Evolutionary conservation across 352 stramenopile genomes (phyloP), one percentile per base, ranked within the genome.

Genomic region (Phytophthora capsici): DNA sequence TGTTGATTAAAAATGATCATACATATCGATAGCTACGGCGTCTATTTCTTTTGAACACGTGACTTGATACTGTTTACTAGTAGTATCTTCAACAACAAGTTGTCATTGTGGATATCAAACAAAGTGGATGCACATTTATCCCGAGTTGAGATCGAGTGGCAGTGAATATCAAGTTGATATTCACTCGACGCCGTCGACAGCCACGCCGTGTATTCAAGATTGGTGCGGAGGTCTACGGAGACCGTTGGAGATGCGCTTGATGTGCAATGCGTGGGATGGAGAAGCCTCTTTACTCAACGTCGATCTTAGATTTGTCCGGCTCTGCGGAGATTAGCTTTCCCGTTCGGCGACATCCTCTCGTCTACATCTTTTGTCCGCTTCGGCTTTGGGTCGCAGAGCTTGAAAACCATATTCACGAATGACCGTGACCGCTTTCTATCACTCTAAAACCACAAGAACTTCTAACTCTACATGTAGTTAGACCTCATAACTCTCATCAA

Each of bases 191-290:
- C n/a, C 14, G 22, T 57, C 16, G 36, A 43, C 49, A 32, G 14
- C 19, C 30, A 23, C 30, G 30, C 4, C 48, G 25, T 62, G 59
- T 28, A 66, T 59, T 59, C 48, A 66, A 63, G 7, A 38, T 30
- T 19, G 40, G 14, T 22, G 16, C 17, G 40, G 20, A 54, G 60
- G 58, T 54, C 62, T 36, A 10, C 17, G 48, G 22, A 54, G 61
- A 69, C 62, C 62, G 47, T 34, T 5, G 48, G 43, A n/a, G 62
- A 70, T 70, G 62, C 54, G 56, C 40, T 60, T 65, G 62, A 70
- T 70, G 62, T 70, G 62, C 62, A 70, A 70, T 70, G 62, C 47
- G 46, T 69, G 54, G 54, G 52, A 68, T 44, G 20, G 19, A 57
- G 32, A 53, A 53, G 25, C n/a, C 16, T 38, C 10, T 4, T 41